Base-by-base conservation (phyloP, 2,329 filamentous ascomycete species). In the Stagonosporopsis tanaceti region DNA sequence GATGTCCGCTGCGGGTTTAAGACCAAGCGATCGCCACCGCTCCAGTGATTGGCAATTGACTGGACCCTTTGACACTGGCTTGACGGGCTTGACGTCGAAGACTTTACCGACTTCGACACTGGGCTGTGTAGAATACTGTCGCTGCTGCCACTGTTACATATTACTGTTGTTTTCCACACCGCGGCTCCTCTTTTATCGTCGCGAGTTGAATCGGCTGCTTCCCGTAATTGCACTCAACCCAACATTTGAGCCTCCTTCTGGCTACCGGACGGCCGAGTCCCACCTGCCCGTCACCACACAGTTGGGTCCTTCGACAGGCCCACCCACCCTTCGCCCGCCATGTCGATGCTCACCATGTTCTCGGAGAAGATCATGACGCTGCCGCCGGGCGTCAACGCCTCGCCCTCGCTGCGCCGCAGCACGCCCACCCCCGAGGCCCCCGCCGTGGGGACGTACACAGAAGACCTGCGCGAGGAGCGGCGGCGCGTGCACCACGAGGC, bases 401-500 rank as follows among this genome's bases (percentile, higher is more conserved):
- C 56, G 22, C 50, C 56, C 14, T 53, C 50, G 35, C 56, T 46
- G 40, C 62, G 46, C n/a, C 58, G 53, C 55, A 51, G 60, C 46
- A 41, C 62, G 12, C 63, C 62, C n/a, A 63, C 61, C 12, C 39
- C 59, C 14, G 48, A 53, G 17, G 47, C 41, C 7, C 61, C 60
- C 41, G 61, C 57, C 11, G 48, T 64, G 15, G 60, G 63, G 27
- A 62, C 50, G 25, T 41, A 61, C 41, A 59, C 62, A 25, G 9
- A 52, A 17, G 70, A 76, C 60, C 45, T 67, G 42, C 66, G 66
- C 41, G 79, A 83, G 69, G 70, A 80, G 67, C 79, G 84, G 61
- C 76, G 85, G 65, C 74, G 74, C 41, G 69, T 81, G 38, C 83
- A 87, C 76, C 85, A 88, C 67, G 84, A 88, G 67, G 85, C 84